Conservation (phyloP, 129 eudicot genomes). For the Kitagawia praeruptora region DNA sequence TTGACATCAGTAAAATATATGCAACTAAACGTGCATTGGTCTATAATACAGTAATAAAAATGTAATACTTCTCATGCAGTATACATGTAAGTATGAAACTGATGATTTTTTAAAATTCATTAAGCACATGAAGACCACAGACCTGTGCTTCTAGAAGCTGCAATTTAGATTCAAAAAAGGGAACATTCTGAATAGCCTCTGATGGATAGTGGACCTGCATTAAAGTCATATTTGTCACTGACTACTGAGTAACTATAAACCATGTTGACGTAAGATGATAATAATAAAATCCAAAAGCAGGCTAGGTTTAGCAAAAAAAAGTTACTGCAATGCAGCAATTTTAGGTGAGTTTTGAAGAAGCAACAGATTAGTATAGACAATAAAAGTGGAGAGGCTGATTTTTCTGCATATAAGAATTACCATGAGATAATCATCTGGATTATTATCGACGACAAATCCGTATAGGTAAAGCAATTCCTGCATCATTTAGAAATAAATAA, state of each 20-base stretch:
- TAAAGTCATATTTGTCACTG: not conserved
- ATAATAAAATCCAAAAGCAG: slow-evolving; percentile 9
- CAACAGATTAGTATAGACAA: not conserved
- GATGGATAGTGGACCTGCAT: slow-evolving; percentile 79
- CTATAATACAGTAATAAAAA: not conserved
- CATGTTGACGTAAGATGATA: slow-evolving; percentile 11
- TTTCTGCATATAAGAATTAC: slow-evolving; percentile 24
- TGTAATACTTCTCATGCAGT: not conserved
- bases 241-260: not conserved
- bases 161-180: slow-evolving; percentile 60
- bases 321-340: not conserved
- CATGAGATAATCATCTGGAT: slow-evolving; percentile 96
- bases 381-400: not conserved
- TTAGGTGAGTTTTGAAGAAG: not conserved
- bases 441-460: slow-evolving; percentile 70
- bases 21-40: not conserved
- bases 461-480: slow-evolving; percentile 96
- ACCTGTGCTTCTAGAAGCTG: slow-evolving; percentile 98
- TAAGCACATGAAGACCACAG: slow-evolving; percentile 1
- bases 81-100: not conserved
- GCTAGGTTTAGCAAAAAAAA: not conserved
- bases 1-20: not conserved
- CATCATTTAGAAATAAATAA: slow-evolving; percentile 15
- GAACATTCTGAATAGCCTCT: slow-evolving; percentile 63
- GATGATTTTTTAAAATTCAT: not conserved